Base-by-base conservation (phyloP, 768 basidiomycete genomes). In the Dioszegia crocea region DNA sequence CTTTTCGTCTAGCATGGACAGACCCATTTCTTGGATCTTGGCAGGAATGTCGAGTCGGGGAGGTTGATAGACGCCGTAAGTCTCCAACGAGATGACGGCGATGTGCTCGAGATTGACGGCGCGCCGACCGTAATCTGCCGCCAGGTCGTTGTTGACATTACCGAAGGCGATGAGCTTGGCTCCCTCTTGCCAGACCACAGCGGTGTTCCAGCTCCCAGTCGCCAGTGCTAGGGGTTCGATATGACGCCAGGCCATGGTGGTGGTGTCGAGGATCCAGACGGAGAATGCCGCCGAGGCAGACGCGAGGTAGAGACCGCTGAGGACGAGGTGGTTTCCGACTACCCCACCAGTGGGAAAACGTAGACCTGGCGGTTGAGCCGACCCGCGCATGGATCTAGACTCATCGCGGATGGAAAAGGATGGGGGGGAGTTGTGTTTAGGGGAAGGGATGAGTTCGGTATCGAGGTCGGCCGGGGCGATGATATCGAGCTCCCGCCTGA, bases 331-430 rank as follows among this genome's bases (percentile, higher is more conserved):
- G 30, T 85, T 85, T 29, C 93, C 96, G 6, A 96, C 80, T 61
- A 97, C 86, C 30, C 91, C 90, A 19, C 93, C 94, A 0, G 91
- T 89, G 5, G 94, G 94, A 80, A 99, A 99, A 9, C 94, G 87
- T 43, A 98, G 84, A 12, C 94, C 94, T 0, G 96, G 94, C 21
- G 94, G 94, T 65, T 91, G 88, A 0, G 87, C 83, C 0, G 68
- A 39, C 12, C 84, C 80, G 19, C 88, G 81, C 91, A 97, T 96
- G 14, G 84, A 78, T 11, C 83, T 74, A 6, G 93, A 94, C 31
- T 86, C 84, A 71, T 94, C 89, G 59, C 84, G 83, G 47, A 93
- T 85, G 2, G 83, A 83, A 72, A 91, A 92, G 60, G 87, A 84
- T 5, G 64, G 64, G 1, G 70, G 67, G 0, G 68, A 57, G 12